phyloP scores from a whole-genome alignment of 2,329 filamentous ascomycete species.

The Trichoderma harzianum region DNA sequence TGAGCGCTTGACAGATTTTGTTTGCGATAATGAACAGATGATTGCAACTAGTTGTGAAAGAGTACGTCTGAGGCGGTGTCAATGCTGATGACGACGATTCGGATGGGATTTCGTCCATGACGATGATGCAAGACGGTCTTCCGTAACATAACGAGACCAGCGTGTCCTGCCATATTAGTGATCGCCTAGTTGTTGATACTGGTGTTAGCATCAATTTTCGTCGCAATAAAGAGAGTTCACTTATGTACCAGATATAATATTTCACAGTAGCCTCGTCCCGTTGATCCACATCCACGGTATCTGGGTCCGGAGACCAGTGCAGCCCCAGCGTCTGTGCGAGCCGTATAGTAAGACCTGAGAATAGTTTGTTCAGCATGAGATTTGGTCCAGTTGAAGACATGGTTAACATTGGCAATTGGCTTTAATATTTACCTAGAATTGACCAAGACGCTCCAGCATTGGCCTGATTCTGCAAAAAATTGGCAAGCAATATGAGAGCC shows the following conservation, averaged over 20 bases:
- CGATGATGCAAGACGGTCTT: not conserved
- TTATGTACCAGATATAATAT: not conserved
- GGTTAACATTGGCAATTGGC: not conserved
- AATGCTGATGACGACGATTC: not conserved
- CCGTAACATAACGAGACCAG: not conserved
- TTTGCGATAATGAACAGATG: not conserved
- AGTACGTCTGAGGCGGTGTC: not conserved
- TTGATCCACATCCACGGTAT: not conserved
- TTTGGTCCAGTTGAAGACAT: not conserved
- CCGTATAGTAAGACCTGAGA: not conserved
- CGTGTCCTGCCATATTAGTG: slow-evolving; percentile 7
- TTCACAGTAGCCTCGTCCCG: not conserved
- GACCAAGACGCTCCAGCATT: slow-evolving; percentile 3
- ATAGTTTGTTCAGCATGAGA: not conserved
- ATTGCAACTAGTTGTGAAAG: not conserved
- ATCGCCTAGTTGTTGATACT: not conserved
- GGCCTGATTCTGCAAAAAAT: not conserved
- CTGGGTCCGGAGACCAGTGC: not conserved
- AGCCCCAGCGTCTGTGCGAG: not conserved
- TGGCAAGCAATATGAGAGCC: not conserved
- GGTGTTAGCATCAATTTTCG: not conserved
- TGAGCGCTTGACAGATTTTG: not conserved
- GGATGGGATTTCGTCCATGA: not conserved
- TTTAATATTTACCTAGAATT: not conserved
- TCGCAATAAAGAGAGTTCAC: not conserved